Evolutionary conservation across 2,329 filamentous ascomycete species (phyloP), one percentile per base, ranked within the genome.

Genomic region (Paecilomyces sp.): DNA sequence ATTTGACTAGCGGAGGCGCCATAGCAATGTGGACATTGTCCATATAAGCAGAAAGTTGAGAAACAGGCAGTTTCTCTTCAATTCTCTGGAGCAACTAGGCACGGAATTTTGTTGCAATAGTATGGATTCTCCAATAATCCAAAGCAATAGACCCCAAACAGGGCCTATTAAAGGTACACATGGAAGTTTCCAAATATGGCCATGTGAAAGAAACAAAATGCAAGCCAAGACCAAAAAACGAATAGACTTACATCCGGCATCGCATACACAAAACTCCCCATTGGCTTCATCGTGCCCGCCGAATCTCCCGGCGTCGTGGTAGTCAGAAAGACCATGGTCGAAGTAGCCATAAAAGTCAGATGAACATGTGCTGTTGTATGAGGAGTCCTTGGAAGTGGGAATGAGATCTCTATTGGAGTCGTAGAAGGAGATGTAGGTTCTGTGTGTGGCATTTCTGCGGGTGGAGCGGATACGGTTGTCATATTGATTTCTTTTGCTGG

Each of bases 181-280:
- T 22, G 34, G 41, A 2, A 28, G 34, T 67, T 52, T 66, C 65
- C 18, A 31, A 41, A 61, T 33, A n/a, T 54, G 55, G 51, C 53
- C 51, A 52, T 15, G 47, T 60, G 34, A 56, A 41, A 54, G 22
- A 22, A 1, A 55, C 6, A n/a, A 55, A 24, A 33, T 24, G 34
- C 54, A 56, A 15, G 36, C 52, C n/a, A 15, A 7, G 18, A 15
- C 54, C 51, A 51, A 22, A 22, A 58, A 28, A 6, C 3, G 28
- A 13, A 72, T 55, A 56, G 57, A 71, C 80, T 67, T 79, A 96
- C 94, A 77, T 96, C 89, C 15, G 94, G 93, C 73, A 99, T 85
- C 2, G 92, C 90, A 72, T 96, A 97, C 54, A 97, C 90, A 70
- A 97, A 93, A 56, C 91, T 96, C 2, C 94, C 93, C 75, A 97